phyloP scores from a whole-genome alignment of 2,329 filamentous ascomycete species.

The Paraconiothyrium sp. region DNA sequence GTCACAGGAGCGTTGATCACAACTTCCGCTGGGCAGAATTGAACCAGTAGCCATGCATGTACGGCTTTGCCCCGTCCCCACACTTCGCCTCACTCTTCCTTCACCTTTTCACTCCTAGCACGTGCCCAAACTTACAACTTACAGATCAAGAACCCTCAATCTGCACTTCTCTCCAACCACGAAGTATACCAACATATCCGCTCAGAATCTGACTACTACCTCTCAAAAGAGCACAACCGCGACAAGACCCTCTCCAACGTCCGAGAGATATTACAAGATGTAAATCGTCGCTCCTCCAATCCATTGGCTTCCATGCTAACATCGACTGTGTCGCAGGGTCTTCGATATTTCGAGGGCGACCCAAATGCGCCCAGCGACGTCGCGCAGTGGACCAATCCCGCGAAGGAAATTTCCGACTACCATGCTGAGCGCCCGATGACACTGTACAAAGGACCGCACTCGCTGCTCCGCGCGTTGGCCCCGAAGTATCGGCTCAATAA shows the following conservation, averaged over 20 bases:
- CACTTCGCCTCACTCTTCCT: not conserved
- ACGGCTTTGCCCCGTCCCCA: not conserved
- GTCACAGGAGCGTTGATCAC: not conserved
- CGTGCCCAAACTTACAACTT: slow-evolving; percentile 1
- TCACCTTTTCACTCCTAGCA: not conserved
- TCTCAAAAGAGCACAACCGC: slow-evolving; percentile 36
- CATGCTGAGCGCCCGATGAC: slow-evolving; percentile 42
- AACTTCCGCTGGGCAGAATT: no score
- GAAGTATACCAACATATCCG: slow-evolving; percentile 68
- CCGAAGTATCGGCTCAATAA: slow-evolving; percentile 47
- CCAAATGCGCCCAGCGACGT: slow-evolving; percentile 23
- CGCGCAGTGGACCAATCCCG: slow-evolving; percentile 30
- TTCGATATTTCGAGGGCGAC: slow-evolving; percentile 53
- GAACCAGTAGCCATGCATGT: slow-evolving; percentile 15
- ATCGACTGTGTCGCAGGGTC: slow-evolving; percentile 49
- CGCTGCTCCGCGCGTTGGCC: slow-evolving; percentile 40
- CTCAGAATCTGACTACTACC: slow-evolving; percentile 46
- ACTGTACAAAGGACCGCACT: slow-evolving; percentile 45
- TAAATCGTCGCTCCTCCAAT: slow-evolving; percentile 43
- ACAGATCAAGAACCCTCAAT: slow-evolving; percentile 75
- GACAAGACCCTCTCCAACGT: slow-evolving; percentile 62
- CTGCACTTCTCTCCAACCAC: slow-evolving; percentile 75
- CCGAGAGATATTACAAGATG: slow-evolving; percentile 70
- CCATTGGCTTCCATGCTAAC: slow-evolving; percentile 7
- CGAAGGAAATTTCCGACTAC: slow-evolving; percentile 18